Evolutionary conservation across 257 asterid genomes (phyloP).

Genomic region (Catharanthus roseus): DNA sequence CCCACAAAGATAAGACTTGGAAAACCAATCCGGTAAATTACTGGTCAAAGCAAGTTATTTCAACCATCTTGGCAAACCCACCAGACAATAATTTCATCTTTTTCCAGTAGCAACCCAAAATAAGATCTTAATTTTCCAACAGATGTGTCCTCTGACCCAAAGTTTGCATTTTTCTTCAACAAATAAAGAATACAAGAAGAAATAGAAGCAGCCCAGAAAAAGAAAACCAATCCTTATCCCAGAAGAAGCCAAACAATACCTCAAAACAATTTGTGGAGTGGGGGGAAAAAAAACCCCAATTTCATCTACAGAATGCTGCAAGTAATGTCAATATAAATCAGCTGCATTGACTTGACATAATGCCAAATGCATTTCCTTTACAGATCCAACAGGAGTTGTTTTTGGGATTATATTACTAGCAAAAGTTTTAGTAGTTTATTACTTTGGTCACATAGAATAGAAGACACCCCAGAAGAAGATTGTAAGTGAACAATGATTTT

Average conservation of each 20-base stretch:
- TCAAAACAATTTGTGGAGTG: constrained; percentile 17
- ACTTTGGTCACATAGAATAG: constrained; percentile 8
- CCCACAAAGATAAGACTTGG: constrained; percentile 7
- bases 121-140: constrained; percentile 12
- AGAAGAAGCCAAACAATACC: constrained; percentile 15
- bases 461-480: constrained; percentile 25
- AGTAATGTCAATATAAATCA: constrained; percentile 2
- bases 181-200: constrained; percentile 10
- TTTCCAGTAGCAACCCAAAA: constrained; percentile 18
- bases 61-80: constrained; percentile 15
- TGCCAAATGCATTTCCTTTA: constrained; percentile 7
- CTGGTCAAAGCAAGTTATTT: constrained; percentile 18
- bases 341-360: constrained; percentile 14
- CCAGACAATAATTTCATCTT: constrained; percentile 18
- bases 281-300: constrained; percentile 11
- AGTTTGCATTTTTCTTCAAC: constrained; percentile 19
- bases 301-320: constrained; percentile 1
- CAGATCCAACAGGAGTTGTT: constrained; percentile 38
- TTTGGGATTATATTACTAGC: not conserved
- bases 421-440: constrained; percentile 10
- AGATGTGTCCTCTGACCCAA: constrained; percentile 7
- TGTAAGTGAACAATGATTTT: constrained; percentile 10
- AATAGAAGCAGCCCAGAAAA: constrained; percentile 26
- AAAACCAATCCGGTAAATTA: constrained; percentile 3
- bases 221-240: constrained; percentile 26